Percentiles rank a stretch among this genome's conserved stretches.
Conservation (phyloP, 179 eudicot species). For the Nepenthes alata region DNA sequence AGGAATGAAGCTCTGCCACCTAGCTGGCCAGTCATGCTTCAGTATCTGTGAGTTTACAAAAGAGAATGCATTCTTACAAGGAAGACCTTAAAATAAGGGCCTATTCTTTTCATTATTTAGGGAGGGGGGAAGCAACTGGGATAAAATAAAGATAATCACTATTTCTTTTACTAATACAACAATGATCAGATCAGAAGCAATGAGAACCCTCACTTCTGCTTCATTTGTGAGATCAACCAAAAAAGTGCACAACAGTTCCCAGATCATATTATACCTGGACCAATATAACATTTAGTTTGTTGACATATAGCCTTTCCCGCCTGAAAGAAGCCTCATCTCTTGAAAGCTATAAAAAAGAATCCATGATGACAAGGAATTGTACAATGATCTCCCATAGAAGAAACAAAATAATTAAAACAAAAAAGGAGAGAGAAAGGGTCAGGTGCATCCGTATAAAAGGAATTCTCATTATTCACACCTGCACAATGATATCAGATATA, state of each 20-base stretch:
- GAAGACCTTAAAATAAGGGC: too few relatives aligned
- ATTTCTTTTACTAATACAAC: too few relatives aligned
- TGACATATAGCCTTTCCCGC: slow-evolving; percentile 86
- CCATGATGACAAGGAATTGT: not conserved
- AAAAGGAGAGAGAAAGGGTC: too few relatives aligned
- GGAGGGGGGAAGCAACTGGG: too few relatives aligned
- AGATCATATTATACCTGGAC: slow-evolving; percentile 59
- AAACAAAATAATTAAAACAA: not conserved
- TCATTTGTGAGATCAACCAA: not conserved
- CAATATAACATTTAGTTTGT: slow-evolving; percentile 78
- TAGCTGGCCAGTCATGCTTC: slow-evolving; percentile 98
- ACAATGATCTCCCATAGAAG: not conserved
- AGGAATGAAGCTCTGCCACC: slow-evolving; percentile 94
- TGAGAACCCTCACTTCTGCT: too few relatives aligned
- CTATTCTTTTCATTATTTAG: too few relatives aligned
- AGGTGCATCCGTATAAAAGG: too few relatives aligned
- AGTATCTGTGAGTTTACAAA: slow-evolving; percentile 43
- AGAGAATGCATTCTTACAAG: not conserved
- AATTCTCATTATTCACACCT: slow-evolving; percentile 22
- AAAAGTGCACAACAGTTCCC: not conserved
- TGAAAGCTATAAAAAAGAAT: slow-evolving; percentile 45
- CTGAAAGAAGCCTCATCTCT: slow-evolving; percentile 82
- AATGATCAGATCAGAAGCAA: too few relatives aligned
- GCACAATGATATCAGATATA: slow-evolving; percentile 88
- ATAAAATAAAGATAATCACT: too few relatives aligned